Percentiles rank a stretch among this genome's conserved stretches.
phyloP scores from a whole-genome alignment of 2,329 filamentous ascomycete genomes.

The Seiridium cupressi region DNA sequence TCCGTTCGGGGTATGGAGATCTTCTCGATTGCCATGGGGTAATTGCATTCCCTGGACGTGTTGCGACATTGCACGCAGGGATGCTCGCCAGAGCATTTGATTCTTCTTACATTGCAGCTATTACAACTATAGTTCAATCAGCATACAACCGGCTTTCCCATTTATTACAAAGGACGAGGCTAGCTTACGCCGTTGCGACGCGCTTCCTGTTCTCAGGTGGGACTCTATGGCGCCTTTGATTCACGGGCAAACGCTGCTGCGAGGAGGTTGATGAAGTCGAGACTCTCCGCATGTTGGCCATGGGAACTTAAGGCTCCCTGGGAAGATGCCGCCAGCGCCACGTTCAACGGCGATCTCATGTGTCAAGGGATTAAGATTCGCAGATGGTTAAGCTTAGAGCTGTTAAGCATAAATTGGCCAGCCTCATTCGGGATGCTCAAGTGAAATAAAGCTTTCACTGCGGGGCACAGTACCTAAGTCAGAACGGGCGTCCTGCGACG shows the following conservation, averaged over 20 bases:
- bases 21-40: conserved; percentile 43
- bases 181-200: conserved; percentile 46
- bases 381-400: background rate
- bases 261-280: conserved; percentile 4
- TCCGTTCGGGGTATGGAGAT: conserved; percentile 39
- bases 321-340: background rate
- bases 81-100: conserved; percentile 50
- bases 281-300: background rate
- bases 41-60: conserved; percentile 43
- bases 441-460: background rate
- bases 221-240: conserved; percentile 48
- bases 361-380: background rate
- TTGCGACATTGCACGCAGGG: conserved; percentile 45
- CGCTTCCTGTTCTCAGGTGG: conserved; percentile 45
- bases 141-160: background rate
- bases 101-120: conserved; percentile 49
- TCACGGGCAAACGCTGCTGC: conserved; percentile 43
- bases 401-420: background rate
- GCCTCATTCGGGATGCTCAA: background rate
- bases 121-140: conserved; percentile 41
- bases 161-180: background rate
- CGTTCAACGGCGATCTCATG: background rate
- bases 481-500: background rate
- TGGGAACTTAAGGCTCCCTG: background rate
- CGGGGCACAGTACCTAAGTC: background rate